These are phyloP conservation scores for Caryopteris hybrid DNA, from an alignment of 305 asterid genomes.

Conservation along the genomic window DNA sequence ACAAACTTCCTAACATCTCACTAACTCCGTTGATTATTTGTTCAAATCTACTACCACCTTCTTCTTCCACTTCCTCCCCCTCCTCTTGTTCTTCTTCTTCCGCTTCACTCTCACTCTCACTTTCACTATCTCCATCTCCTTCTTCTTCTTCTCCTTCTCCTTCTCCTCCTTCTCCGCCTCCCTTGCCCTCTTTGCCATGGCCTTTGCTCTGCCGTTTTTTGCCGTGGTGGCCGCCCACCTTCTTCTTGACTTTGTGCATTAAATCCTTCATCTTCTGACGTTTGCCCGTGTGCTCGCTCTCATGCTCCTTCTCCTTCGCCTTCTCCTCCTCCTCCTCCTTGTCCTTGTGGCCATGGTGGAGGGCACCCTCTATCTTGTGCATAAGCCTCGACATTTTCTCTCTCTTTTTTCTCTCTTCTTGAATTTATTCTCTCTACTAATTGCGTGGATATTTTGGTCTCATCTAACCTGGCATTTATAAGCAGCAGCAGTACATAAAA, in stretches of 20 bases:
- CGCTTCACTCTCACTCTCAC: neutral
- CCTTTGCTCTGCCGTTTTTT: neutral
- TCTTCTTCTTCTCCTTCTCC: slow-evolving; percentile 4
- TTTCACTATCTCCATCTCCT: neutral
- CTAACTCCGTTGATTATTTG: no score
- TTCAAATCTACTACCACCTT: no score
- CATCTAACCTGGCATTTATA: no score
- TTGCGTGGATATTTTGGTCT: no score
- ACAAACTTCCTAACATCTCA: no score
- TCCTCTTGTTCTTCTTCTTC: no score
- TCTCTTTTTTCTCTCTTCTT: neutral
- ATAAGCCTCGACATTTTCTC: slow-evolving; percentile 8
- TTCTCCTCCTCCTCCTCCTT: slow-evolving; percentile 19
- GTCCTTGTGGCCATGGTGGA: slow-evolving; percentile 25
- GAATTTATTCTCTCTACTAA: neutral
- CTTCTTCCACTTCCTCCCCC: no score
- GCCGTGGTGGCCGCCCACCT: slow-evolving; percentile 5
- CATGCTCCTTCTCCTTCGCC: neutral
- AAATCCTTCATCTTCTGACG: slow-evolving; percentile 17
- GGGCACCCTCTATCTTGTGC: slow-evolving; percentile 11
- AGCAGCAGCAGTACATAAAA: no score
- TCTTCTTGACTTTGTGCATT: slow-evolving; percentile 29
- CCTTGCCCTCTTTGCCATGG: slow-evolving; percentile 3
- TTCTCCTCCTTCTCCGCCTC: slow-evolving; percentile 8
- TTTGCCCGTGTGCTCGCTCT: slow-evolving; percentile 22